Conservation (phyloP, 1,284 basidiomycete genomes). For the Cyathus pygmaeus region DNA sequence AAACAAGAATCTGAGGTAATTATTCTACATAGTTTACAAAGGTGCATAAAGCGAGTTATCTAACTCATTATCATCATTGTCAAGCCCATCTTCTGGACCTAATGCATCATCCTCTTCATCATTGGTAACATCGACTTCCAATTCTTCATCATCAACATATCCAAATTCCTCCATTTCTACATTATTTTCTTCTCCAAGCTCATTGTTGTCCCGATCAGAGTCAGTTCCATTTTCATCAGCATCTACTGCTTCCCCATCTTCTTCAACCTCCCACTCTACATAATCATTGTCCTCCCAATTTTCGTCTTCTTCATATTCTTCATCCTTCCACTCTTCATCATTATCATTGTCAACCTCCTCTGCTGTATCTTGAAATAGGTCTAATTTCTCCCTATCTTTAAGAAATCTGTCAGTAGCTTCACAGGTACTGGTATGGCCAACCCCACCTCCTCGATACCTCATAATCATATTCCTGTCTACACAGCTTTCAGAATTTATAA, state of each 20-base stretch:
- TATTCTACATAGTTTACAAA: too few species aligned
- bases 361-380: background rate
- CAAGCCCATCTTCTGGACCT: background rate
- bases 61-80: background rate
- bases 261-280: background rate
- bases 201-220: too few species aligned
- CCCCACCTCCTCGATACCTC: slow-evolving; percentile 37
- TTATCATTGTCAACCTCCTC: background rate
- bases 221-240: background rate
- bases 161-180: too few species aligned
- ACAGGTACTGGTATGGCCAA: slow-evolving; percentile 30
- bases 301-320: background rate
- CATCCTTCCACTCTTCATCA: background rate
- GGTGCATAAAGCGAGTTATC: too few species aligned
- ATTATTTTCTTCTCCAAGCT: too few species aligned
- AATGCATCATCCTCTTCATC: background rate
- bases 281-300: background rate
- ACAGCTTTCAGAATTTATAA: slow-evolving; percentile 30
- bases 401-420: background rate
- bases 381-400: background rate
- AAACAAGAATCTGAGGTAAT: too few species aligned
- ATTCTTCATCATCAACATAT: too few species aligned
- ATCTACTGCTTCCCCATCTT: background rate
- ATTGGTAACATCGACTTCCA: too few species aligned
- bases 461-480: slow-evolving; percentile 47